Percentiles rank a stretch among this genome's conserved stretches.
phyloP scores from a whole-genome alignment of 768 basidiomycete genomes.

The Solioccasus polychromus region DNA sequence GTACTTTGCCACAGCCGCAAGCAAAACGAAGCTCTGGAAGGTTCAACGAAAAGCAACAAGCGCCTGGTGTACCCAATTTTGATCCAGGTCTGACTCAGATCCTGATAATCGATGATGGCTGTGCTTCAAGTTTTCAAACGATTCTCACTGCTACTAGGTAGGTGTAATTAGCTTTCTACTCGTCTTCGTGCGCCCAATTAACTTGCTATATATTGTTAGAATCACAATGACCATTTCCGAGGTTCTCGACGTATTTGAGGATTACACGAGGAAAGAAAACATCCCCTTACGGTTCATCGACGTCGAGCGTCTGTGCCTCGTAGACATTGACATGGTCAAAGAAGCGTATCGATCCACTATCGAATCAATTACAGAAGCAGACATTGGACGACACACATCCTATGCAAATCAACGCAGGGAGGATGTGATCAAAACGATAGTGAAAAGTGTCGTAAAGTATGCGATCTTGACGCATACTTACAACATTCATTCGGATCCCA shows the following conservation, averaged over 20 bases:
- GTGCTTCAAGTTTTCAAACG: too few relatives aligned
- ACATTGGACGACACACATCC: slow-evolving; percentile 21
- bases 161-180: too few relatives aligned
- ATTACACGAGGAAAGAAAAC: slow-evolving; percentile 8
- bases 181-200: too few relatives aligned
- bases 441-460: slow-evolving; percentile 21
- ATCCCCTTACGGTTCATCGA: slow-evolving; percentile 19
- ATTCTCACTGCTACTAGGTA: too few relatives aligned
- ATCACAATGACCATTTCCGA: slow-evolving; percentile 14
- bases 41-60: too few relatives aligned
- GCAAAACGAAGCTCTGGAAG: too few relatives aligned
- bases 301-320: slow-evolving; percentile 11
- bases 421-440: slow-evolving; percentile 20
- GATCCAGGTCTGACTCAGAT: too few relatives aligned
- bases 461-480: slow-evolving; percentile 18
- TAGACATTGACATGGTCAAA: slow-evolving; percentile 6
- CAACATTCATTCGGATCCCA: too few relatives aligned
- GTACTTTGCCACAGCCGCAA: too few relatives aligned
- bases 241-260: slow-evolving; percentile 13
- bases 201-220: too few relatives aligned
- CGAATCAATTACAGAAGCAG: slow-evolving; percentile 17
- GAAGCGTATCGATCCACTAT: slow-evolving; percentile 7
- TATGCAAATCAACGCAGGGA: slow-evolving; percentile 23
- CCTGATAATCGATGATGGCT: too few relatives aligned
- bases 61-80: too few relatives aligned